A percentile compares a stretch with the other conserved stretches of the same genome.
phyloP scores from a whole-genome alignment of 805 yeast species.

The Scheffersomyces coipomensis region DNA sequence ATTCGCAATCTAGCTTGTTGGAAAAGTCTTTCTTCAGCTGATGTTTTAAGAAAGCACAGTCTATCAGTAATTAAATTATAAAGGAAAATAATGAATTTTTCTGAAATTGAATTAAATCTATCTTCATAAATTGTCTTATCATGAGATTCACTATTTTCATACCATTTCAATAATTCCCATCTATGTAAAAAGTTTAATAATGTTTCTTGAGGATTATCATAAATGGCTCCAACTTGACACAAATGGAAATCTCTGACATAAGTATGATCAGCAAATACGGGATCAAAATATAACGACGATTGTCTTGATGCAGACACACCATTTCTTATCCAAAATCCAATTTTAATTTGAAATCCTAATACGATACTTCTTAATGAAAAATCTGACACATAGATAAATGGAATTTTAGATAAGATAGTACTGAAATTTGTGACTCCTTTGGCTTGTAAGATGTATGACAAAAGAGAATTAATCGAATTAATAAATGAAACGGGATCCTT shows the following conservation, averaged over 20 bases:
- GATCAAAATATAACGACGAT: slow-evolving; percentile 47
- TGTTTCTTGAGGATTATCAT: slow-evolving; percentile 34
- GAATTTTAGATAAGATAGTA: slow-evolving; percentile 16
- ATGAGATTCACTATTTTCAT: slow-evolving; percentile 27
- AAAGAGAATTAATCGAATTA: slow-evolving; percentile 58
- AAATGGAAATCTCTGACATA: slow-evolving; percentile 45
- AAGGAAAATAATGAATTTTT: slow-evolving; percentile 41
- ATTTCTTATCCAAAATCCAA: slow-evolving; percentile 74
- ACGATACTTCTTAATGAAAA: slow-evolving; percentile 60
- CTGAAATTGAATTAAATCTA: slow-evolving; percentile 41
- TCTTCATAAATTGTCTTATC: slow-evolving; percentile 47
- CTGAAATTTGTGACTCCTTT: slow-evolving; percentile 23
- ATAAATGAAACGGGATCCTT: slow-evolving; percentile 52
- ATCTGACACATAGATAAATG: slow-evolving; percentile 52
- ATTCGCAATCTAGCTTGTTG: slow-evolving; percentile 38
- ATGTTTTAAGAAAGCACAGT: slow-evolving; percentile 17
- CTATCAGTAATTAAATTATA: slow-evolving; percentile 45
- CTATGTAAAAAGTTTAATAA: slow-evolving; percentile 45
- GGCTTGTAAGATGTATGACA: slow-evolving; percentile 44
- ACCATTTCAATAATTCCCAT: slow-evolving; percentile 60
- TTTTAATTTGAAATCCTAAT: slow-evolving; percentile 56
- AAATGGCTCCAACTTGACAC: slow-evolving; percentile 41
- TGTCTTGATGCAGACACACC: slow-evolving; percentile 56
- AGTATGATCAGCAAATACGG: slow-evolving; percentile 38
- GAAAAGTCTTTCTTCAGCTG: slow-evolving; percentile 24